Evolutionary conservation across 1,139 yeast species (phyloP).

Genomic region (Geotrichum bryndzae): DNA sequence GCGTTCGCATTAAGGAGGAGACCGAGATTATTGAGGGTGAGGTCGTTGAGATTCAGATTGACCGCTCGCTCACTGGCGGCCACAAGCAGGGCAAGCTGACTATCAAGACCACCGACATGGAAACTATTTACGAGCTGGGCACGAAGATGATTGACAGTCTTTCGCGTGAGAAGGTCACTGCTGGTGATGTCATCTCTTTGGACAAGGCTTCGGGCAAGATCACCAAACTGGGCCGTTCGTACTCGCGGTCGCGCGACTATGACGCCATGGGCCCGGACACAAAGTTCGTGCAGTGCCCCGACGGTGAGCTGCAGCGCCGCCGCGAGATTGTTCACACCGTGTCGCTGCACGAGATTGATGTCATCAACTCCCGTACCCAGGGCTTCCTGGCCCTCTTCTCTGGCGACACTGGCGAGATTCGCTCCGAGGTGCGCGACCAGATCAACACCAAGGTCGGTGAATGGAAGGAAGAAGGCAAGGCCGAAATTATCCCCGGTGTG

Average conservation of each 20-base stretch:
- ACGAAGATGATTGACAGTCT: conserved; percentile 96
- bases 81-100: conserved; percentile 97
- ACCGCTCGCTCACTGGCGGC: conserved; percentile 93
- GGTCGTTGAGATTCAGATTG: conserved; percentile 96
- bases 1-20: conserved; percentile 91
- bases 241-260: conserved; percentile 92
- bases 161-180: conserved; percentile 89
- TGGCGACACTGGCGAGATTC: conserved; percentile 96
- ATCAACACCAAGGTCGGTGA: conserved; percentile 95
- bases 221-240: conserved; percentile 89
- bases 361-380: conserved; percentile 94
- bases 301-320: conserved; percentile 94
- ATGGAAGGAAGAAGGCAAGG: conserved; percentile 99
- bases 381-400: conserved; percentile 94
- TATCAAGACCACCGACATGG: conserved; percentile 98
- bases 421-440: conserved; percentile 94
- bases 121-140: conserved; percentile 94
- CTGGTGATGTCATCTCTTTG: conserved; percentile 94
- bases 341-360: conserved; percentile 94
- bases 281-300: conserved; percentile 96
- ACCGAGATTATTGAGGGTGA: conserved; percentile 98
- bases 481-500: conserved; percentile 98
- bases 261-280: conserved; percentile 99
- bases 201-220: conserved; percentile 95
- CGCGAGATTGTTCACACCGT: conserved; percentile 95